A percentile compares a stretch with the other conserved stretches of the same genome.
These are phyloP conservation scores for Lophiostoma macrostomum DNA, from an alignment of 495 filamentous ascomycete genomes.

Conservation along the genomic window DNA sequence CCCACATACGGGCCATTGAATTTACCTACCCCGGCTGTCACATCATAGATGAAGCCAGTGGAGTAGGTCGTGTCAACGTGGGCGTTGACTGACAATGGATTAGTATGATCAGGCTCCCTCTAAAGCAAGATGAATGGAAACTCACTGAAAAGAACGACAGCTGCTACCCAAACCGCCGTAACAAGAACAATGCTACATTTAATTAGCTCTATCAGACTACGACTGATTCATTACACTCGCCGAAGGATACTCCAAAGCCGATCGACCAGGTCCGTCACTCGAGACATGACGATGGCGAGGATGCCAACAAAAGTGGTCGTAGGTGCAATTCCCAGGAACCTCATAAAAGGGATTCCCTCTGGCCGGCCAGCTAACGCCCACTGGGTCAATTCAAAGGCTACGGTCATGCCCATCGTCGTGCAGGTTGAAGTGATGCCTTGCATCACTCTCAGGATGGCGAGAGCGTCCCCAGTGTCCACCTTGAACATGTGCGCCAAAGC, in stretches of 20 bases:
- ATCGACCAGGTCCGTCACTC: not conserved
- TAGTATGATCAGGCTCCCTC: not conserved
- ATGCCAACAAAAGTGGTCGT: not conserved
- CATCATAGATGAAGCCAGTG: not conserved
- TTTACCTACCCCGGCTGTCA: constrained; percentile 12
- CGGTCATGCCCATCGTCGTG: constrained; percentile 1
- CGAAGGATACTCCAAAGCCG: constrained; percentile 1
- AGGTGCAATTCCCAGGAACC: constrained; percentile 3
- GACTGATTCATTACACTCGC: not conserved
- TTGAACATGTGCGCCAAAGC: not conserved
- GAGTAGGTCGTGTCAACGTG: constrained; percentile 5
- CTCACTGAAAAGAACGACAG: constrained; percentile 8
- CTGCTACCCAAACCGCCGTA: constrained; percentile 2
- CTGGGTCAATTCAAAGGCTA: constrained; percentile 5
- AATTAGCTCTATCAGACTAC: not conserved
- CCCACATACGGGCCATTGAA: constrained; percentile 10
- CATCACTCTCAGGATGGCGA: constrained; percentile 4
- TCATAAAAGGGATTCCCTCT: not conserved
- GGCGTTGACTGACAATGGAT: not conserved
- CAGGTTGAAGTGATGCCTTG: constrained; percentile 6
- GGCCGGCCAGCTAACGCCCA: constrained; percentile 5
- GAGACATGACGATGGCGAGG: not conserved
- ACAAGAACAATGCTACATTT: not conserved
- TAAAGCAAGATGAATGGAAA: not conserved
- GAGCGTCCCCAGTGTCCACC: not conserved